phyloP scores from a whole-genome alignment of 2,329 filamentous ascomycete species.

The Beauveria asiatica region DNA sequence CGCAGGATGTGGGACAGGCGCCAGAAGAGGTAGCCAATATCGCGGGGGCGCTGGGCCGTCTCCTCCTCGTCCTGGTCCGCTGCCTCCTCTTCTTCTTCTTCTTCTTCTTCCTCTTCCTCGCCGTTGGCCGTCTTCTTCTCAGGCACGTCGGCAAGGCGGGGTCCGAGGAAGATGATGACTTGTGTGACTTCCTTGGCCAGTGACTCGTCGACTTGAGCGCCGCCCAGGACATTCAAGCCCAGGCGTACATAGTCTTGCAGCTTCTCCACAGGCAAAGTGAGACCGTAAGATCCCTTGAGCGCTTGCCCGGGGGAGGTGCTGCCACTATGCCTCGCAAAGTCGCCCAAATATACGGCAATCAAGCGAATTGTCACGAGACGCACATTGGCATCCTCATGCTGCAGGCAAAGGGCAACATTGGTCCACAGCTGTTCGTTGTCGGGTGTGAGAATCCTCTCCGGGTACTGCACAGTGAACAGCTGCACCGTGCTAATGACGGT shows the following conservation, averaged over 20 bases:
- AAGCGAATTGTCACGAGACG: conserved; percentile 70
- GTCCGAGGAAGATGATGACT: conserved; percentile 75
- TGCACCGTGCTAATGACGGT: conserved; percentile 62
- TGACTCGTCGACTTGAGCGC: conserved; percentile 57
- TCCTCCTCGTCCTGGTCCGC: conserved; percentile 28
- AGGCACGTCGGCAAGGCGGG: conserved; percentile 33
- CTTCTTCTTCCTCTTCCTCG: conserved; percentile 29
- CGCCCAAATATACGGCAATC: conserved; percentile 67
- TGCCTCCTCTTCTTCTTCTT: conserved; percentile 28
- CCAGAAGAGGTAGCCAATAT: conserved; percentile 66
- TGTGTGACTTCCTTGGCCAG: conserved; percentile 73
- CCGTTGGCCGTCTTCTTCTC: conserved; percentile 41
- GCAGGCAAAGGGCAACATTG: conserved; percentile 58
- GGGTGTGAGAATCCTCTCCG: conserved; percentile 52
- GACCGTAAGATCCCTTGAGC: conserved; percentile 60
- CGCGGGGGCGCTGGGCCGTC: conserved; percentile 22
- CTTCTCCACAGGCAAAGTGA: conserved; percentile 56
- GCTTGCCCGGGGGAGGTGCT: conserved; percentile 43
- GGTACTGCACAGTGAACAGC: conserved; percentile 58
- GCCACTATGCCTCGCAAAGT: conserved; percentile 58
- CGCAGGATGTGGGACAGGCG: conserved; percentile 73
- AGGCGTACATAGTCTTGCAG: conserved; percentile 51
- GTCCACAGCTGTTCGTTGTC: conserved; percentile 61
- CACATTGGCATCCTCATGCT: conserved; percentile 63
- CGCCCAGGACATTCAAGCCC: conserved; percentile 47